Conservation (phyloP, 106 monocot species). For the Allium cepa region DNA sequence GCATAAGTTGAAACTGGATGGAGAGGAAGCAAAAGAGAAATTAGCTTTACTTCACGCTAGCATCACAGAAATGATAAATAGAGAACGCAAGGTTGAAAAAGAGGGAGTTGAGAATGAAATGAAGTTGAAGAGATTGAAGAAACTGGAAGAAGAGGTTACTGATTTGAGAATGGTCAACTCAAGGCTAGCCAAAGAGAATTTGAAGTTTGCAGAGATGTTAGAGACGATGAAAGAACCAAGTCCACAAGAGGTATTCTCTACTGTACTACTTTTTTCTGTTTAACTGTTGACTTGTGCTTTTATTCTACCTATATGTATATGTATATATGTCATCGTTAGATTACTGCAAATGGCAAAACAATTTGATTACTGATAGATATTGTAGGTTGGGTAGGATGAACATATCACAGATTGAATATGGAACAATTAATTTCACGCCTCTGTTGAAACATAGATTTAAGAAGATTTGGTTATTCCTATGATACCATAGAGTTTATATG, state of each 20-base stretch:
- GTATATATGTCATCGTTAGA: too few species aligned
- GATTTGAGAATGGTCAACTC: conserved; percentile 38
- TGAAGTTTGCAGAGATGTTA: conserved; percentile 31
- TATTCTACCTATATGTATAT: too few species aligned
- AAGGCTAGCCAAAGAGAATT: conserved; percentile 45
- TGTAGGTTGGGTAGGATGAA: too few species aligned
- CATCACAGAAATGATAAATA: conserved; percentile 20
- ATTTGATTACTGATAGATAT: too few species aligned
- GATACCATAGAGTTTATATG: too few species aligned
- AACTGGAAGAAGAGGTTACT: conserved; percentile 35
- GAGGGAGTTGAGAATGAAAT: conserved; percentile 25
- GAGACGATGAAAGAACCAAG: conserved; percentile 20
- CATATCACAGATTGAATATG: too few species aligned
- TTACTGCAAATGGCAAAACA: too few species aligned
- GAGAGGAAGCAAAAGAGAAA: conserved; percentile 34
- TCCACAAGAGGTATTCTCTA: conserved; percentile 34
- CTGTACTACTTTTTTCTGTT: too few species aligned
- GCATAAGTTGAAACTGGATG: conserved; percentile 30
- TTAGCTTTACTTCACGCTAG: conserved; percentile 28
- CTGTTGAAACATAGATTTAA: too few species aligned
- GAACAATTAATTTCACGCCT: too few species aligned
- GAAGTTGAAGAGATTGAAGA: conserved; percentile 35
- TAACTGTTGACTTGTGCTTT: too few species aligned
- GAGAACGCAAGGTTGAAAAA: conserved; percentile 11
- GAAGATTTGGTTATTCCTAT: too few species aligned